Base-by-base conservation (phyloP, 2,329 filamentous ascomycete species). In the Sporothrix brasiliensis region DNA sequence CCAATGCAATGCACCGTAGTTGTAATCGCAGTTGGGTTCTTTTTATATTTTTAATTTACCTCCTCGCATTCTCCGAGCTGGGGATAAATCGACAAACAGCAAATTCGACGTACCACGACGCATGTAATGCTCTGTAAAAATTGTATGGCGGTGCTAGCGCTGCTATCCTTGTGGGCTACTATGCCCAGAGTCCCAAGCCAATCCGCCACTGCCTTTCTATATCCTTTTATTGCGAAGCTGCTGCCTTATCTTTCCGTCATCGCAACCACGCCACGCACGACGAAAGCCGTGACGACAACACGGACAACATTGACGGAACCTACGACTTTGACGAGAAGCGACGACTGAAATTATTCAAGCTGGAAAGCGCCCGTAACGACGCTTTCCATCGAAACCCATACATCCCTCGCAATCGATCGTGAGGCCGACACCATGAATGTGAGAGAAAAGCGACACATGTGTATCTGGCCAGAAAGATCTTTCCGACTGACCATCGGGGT, bases 341-440 rank as follows among this genome's bases (percentile, higher is more conserved):
- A 61, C 56, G 14, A 6, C 44, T 41, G 19, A 44, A 61, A 39
- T 19, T 11, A 16, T 30, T 11, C 66, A 65, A 39, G 24, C 34
- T 47, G 34, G 30, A 52, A 21, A 30, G 30, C 58, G 21, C 68
- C 68, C 27, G 60, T 21, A 47, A 9, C 19, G 19, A 41, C 41
- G 6, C 14, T 13, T 7, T 21, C 19, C 44, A 19, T 19, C 39
- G 16, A 14, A 19, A 3, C 27, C 9, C 9, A 13, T 34, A 21
- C 44, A 44, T 9, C 67, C 14, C 52, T 52, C 54, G 53, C 16
- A 50, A 9, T 34, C 24, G 16, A 27, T 30, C 13, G 30, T 14
- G 21, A 39, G 13, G 4, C 24, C 70, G 68, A 30, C 41, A 70
- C 16, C 21, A 72, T 73, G 72, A 73, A 73, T 71, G 72, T 73